phyloP scores from a whole-genome alignment of 306 rosid genomes.

The Corylus avellana region DNA sequence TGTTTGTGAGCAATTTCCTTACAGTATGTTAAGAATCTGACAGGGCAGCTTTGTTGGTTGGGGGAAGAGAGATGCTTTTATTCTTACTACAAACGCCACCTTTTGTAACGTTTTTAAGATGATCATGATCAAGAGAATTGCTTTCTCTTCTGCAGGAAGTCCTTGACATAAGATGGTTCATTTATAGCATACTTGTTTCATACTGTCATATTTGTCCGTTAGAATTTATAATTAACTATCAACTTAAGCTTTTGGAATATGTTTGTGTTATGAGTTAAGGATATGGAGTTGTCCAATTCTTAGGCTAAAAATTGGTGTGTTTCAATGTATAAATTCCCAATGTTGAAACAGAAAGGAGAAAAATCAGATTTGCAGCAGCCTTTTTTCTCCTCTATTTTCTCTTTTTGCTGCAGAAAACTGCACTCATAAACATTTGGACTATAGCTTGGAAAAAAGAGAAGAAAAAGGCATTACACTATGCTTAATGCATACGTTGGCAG shows the following conservation, averaged over 20 bases:
- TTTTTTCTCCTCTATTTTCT: not conserved
- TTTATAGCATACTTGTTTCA: no score
- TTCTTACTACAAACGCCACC: not conserved
- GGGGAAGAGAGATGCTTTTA: not conserved
- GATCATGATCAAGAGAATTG: not conserved
- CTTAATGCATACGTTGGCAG: not conserved
- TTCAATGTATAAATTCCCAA: no score
- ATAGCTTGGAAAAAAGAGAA: not conserved
- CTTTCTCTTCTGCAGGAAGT: no score
- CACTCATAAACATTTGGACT: not conserved
- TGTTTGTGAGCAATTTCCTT: not conserved
- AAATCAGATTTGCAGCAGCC: not conserved
- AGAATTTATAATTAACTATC: no score
- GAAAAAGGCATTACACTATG: not conserved
- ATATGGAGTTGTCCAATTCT: no score
- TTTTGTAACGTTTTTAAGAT: not conserved
- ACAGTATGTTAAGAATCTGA: not conserved
- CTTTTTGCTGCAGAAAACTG: not conserved
- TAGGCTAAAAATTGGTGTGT: no score
- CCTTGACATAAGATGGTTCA: no score
- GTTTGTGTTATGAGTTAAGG: no score
- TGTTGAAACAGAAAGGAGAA: no score
- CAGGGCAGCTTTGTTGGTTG: not conserved
- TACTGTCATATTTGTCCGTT: no score
- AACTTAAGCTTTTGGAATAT: no score